phyloP scores from a whole-genome alignment of 257 asterid species.

The Penstemon barbatus region DNA sequence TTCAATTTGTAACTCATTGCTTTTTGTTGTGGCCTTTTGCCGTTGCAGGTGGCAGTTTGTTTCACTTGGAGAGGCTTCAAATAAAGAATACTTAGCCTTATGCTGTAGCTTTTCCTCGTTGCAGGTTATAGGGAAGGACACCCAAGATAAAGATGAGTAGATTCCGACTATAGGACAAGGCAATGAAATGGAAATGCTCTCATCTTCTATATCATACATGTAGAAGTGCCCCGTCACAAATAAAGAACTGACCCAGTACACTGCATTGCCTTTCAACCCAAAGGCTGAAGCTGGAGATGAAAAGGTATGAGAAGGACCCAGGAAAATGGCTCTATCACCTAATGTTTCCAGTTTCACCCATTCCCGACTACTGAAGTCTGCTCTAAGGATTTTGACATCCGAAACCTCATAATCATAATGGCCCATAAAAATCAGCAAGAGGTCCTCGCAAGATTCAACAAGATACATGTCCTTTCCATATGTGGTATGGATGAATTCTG shows the following conservation, averaged over 20 bases:
- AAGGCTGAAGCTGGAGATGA: constrained; percentile 19
- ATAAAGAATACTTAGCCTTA: not conserved
- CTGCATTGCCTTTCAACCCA: constrained; percentile 9
- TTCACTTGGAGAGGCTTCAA: not conserved
- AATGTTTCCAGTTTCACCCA: constrained; percentile 3
- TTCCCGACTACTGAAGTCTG: constrained; percentile 8
- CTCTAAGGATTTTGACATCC: not conserved
- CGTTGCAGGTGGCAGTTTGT: constrained; percentile 7
- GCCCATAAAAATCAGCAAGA: not conserved
- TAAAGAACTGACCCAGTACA: not conserved
- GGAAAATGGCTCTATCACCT: constrained; percentile 5
- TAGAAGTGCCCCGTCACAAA: not conserved
- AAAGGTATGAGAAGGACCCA: not conserved
- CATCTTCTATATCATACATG: constrained; percentile 13
- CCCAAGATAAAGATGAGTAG: constrained; percentile 1
- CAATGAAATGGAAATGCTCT: constrained; percentile 6
- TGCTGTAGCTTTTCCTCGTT: not conserved
- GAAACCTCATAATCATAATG: not conserved
- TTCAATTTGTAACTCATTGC: not conserved
- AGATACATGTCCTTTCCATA: not conserved
- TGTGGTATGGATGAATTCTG: not conserved
- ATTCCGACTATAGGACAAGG: not conserved
- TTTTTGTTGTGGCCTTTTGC: not conserved
- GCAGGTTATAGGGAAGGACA: constrained; percentile 6
- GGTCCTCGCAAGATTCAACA: constrained; percentile 6